Percentiles rank a stretch among this genome's conserved stretches.
phyloP scores from a whole-genome alignment of 495 filamentous ascomycete genomes.

The Podospora tetraspora region DNA sequence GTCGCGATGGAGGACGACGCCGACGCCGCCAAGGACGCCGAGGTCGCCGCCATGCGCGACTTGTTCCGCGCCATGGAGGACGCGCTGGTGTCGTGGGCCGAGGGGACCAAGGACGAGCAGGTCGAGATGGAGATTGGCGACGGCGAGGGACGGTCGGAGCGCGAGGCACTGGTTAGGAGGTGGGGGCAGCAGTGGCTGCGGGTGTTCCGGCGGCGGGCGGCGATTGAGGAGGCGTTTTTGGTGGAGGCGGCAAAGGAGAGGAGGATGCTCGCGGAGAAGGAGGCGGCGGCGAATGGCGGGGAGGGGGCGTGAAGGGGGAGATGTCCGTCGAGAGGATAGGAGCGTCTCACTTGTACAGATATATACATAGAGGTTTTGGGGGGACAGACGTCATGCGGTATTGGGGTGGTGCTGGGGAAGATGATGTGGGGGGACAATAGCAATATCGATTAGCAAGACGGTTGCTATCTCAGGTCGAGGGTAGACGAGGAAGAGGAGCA shows the following conservation, averaged over 20 bases:
- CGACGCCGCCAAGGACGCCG: slow-evolving; percentile 50
- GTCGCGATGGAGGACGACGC: slow-evolving; percentile 30
- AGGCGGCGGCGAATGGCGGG: not conserved
- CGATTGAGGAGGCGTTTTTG: slow-evolving; percentile 70
- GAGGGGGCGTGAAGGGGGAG: too few relatives aligned
- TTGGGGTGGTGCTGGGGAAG: not conserved
- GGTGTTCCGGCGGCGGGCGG: slow-evolving; percentile 74
- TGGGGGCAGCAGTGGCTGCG: slow-evolving; percentile 86
- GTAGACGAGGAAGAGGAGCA: not conserved
- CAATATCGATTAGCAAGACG: not conserved
- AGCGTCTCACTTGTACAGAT: not conserved
- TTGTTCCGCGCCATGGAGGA: slow-evolving; percentile 81
- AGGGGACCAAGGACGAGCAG: slow-evolving; percentile 65
- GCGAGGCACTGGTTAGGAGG: slow-evolving; percentile 61
- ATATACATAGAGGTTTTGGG: not conserved
- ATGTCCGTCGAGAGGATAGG: too few relatives aligned
- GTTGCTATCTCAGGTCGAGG: not conserved
- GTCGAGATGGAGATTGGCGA: slow-evolving; percentile 46
- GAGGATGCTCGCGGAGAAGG: slow-evolving; percentile 8
- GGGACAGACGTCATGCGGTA: not conserved
- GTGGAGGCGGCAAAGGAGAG: slow-evolving; percentile 37
- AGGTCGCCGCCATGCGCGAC: slow-evolving; percentile 65
- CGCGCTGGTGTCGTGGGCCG: slow-evolving; percentile 64
- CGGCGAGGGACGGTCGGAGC: slow-evolving; percentile 45
- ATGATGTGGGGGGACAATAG: not conserved